Base-by-base conservation (phyloP, 2,329 filamentous ascomycete genomes). In the Beauveria caledonica region DNA sequence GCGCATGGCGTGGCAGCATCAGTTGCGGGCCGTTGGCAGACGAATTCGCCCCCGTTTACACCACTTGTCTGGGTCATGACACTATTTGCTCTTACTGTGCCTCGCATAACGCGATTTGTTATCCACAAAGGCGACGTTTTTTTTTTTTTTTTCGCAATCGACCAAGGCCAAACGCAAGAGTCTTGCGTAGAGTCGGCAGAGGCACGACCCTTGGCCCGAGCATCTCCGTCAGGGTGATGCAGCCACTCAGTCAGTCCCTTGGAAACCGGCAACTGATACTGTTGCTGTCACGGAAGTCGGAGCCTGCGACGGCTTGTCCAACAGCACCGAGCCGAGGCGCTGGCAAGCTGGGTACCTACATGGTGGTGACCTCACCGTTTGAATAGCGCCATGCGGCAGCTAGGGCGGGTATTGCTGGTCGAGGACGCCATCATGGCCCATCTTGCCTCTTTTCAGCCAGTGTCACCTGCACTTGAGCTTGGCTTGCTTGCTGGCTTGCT, bases 391-490 rank as follows among this genome's bases (percentile, higher is more conserved):
- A 6, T 49, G 36, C 10, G 29, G 46, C 45, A 49, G 11, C 33
- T 42, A 50, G 33, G 23, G 23, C 11, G 46, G 33, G 17, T 23
- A 42, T 58, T 50, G 27, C 33, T 58, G 36, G 17, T 33, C 21
- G 15, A 49, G 45, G 23, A 50, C 55, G 25, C 40, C 49, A 52
- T 51, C n/a, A 15, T 44, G 57, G 57, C 40, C 25, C 57, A 53
- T 59, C 57, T 52, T 52, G 57, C 56, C 56, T 42, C 46, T n/a
- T 58, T 58, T 45, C 36, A 51, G 57, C 27, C 57, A 46, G 57
- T 59, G 57, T 59, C 57, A 59, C 49, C 57, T 45, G n/a, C 25
- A 52, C n/a, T 45, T 53, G 25, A 40, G 15, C 57, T 27, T 53
- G 49, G 57, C 57, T 55, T 44, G 52, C 39, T 11, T 36, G 33